Evolutionary conservation across 192 early-diverging fungal genomes (phyloP).

Genomic region (Backusella liffmaniae): DNA sequence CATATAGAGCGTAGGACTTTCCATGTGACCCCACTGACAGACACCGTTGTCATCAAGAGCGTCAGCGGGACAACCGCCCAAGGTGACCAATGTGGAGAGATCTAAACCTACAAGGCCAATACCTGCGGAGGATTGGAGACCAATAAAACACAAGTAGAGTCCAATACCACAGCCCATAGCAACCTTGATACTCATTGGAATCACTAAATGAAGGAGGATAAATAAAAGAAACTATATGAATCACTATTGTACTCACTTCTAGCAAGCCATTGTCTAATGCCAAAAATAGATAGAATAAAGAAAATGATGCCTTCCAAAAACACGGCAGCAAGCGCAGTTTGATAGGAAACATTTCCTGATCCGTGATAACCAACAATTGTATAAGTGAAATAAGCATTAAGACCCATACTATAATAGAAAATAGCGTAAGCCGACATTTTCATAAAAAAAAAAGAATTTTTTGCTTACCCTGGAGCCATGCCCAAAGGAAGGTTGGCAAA

Average conservation of each 20-base stretch:
- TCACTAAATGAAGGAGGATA: constrained; percentile 19
- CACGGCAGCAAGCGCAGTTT: constrained; percentile 69
- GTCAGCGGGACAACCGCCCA: constrained; percentile 60
- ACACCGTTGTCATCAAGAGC: constrained; percentile 57
- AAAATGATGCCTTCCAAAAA: constrained; percentile 82
- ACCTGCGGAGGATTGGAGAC: constrained; percentile 75
- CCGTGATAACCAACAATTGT: constrained; percentile 77
- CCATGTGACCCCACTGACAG: constrained; percentile 62
- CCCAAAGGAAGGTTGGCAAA: constrained; percentile 77
- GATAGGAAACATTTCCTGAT: constrained; percentile 63
- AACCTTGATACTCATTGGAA: constrained; percentile 69
- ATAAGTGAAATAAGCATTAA: constrained; percentile 83
- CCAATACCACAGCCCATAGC: constrained; percentile 80
- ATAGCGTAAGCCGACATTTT: neutral
- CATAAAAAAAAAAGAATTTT: too few species aligned
- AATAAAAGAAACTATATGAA: neutral
- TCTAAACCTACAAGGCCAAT: constrained; percentile 70
- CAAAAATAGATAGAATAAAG: constrained; percentile 70
- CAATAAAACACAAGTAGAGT: constrained; percentile 77
- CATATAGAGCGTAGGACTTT: constrained; percentile 45
- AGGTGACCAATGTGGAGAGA: constrained; percentile 63
- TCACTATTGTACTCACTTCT: constrained; percentile 12
- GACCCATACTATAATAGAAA: constrained; percentile 55
- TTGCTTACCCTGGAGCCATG: constrained; percentile 67
- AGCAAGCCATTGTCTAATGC: constrained; percentile 77